phyloP scores from a whole-genome alignment of 371 early-diverging fungal genomes.

The Entomophthora muscae region DNA sequence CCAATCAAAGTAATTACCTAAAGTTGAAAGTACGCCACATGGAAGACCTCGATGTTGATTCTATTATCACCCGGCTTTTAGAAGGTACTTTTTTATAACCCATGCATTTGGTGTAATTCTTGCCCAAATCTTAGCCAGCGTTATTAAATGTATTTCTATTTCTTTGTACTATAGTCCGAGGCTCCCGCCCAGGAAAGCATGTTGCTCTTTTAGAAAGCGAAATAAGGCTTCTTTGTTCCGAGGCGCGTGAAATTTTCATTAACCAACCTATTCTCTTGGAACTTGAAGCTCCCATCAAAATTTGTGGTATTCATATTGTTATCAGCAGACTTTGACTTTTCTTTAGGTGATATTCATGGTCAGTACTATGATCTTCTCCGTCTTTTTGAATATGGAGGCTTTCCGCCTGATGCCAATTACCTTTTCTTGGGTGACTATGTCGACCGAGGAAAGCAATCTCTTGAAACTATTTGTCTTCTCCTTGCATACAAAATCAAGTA shows the following conservation, averaged over 20 bases:
- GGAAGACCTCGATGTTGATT: constrained; percentile 57
- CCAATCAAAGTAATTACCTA: no score
- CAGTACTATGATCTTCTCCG: constrained; percentile 81
- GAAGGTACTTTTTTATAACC: constrained; percentile 49
- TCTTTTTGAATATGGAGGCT: constrained; percentile 84
- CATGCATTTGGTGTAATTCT: not conserved
- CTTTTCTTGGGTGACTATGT: constrained; percentile 98
- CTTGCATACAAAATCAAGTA: constrained; percentile 96
- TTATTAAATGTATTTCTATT: not conserved
- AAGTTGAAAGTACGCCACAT: no score
- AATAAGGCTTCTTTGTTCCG: constrained; percentile 71
- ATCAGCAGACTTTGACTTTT: not conserved
- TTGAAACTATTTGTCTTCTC: constrained; percentile 89
- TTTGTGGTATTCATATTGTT: constrained; percentile 17
- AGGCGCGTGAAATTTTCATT: constrained; percentile 80
- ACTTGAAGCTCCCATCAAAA: constrained; percentile 91
- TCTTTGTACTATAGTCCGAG: constrained; percentile 23
- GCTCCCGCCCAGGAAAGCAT: constrained; percentile 58
- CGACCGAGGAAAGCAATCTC: constrained; percentile 89
- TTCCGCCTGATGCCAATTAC: constrained; percentile 78
- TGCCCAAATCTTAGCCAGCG: not conserved
- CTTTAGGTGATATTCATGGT: constrained; percentile 90
- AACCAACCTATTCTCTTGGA: constrained; percentile 88
- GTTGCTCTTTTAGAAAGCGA: constrained; percentile 62
- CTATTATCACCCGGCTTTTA: constrained; percentile 72